These are phyloP conservation scores for Pseudocercospora macadamiae DNA, from an alignment of 2,329 filamentous ascomycete genomes.

Conservation along the genomic window DNA sequence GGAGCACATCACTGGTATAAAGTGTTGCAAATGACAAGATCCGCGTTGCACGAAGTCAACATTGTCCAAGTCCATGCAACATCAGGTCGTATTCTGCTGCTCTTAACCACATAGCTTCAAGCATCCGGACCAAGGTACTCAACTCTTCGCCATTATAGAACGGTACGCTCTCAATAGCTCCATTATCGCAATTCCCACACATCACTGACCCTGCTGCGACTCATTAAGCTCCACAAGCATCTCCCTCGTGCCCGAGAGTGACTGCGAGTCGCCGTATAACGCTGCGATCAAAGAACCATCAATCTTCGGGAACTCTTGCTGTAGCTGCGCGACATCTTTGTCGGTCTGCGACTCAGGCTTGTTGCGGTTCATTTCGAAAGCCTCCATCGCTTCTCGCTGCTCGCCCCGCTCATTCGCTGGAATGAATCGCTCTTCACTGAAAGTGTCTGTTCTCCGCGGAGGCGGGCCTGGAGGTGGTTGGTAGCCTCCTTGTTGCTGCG, in stretches of 20 bases:
- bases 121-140: no score
- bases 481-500: constrained; percentile 11
- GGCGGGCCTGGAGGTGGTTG: constrained; percentile 22
- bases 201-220: not conserved
- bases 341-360: constrained; percentile 43
- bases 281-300: constrained; percentile 50
- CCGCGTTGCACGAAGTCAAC: no score
- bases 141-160: no score
- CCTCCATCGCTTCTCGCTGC: constrained; percentile 45
- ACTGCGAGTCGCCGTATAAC: constrained; percentile 48
- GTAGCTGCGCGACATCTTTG: constrained; percentile 45
- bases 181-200: no score
- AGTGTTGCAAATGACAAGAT: no score
- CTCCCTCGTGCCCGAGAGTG: constrained; percentile 47
- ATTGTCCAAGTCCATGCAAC: no score
- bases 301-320: constrained; percentile 49
- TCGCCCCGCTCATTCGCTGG: constrained; percentile 43
- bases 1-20: no score
- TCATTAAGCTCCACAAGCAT: constrained; percentile 46
- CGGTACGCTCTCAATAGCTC: no score
- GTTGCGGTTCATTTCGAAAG: constrained; percentile 48
- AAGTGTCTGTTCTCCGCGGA: constrained; percentile 30
- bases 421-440: constrained; percentile 42
- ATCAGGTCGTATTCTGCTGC: no score
- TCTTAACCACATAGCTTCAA: no score